Evolutionary conservation across 768 basidiomycete genomes (phyloP).

Genomic region (Lyophyllum shimeji): DNA sequence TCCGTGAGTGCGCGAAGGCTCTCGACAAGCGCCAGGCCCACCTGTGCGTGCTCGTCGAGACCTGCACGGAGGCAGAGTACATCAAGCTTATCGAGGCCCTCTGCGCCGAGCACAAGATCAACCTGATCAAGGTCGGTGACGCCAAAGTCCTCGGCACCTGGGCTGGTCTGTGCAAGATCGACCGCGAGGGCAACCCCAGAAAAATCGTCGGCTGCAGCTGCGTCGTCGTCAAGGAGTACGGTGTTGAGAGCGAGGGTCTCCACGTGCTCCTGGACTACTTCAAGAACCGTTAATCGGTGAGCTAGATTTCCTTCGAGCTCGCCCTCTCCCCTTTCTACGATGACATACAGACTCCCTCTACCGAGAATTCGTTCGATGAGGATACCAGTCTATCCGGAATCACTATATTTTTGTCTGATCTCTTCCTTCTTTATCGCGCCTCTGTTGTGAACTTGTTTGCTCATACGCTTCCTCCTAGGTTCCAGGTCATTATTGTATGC

Average conservation of each 20-base stretch:
- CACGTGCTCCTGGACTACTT: constrained; percentile 95
- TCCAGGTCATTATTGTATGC: neutral
- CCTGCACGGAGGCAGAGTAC: constrained; percentile 98
- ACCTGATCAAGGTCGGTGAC: constrained; percentile 98
- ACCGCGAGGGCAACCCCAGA: constrained; percentile 96
- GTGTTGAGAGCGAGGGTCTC: constrained; percentile 91
- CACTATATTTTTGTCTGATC: constrained; percentile 77
- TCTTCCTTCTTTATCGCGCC: neutral
- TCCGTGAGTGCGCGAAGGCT: constrained; percentile 97
- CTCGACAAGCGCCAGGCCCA: constrained; percentile 99
- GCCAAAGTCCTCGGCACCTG: constrained; percentile 97
- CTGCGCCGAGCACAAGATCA: constrained; percentile 99
- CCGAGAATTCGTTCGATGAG: constrained; percentile 69
- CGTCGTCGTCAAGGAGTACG: constrained; percentile 98
- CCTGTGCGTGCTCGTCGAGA: constrained; percentile 98
- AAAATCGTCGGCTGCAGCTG: constrained; percentile 93
- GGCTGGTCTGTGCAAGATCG: constrained; percentile 99
- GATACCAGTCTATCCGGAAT: constrained; percentile 87
- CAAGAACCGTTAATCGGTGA: constrained; percentile 78
- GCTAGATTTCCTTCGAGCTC: constrained; percentile 16
- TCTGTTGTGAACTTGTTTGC: neutral
- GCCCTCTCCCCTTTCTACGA: constrained; percentile 32
- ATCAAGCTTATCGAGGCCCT: constrained; percentile 99
- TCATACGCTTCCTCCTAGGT: neutral
- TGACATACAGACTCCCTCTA: constrained; percentile 94